Evolutionary conservation across 2,329 filamentous ascomycete genomes (phyloP).

Genomic region (Cercospora citrullina): DNA sequence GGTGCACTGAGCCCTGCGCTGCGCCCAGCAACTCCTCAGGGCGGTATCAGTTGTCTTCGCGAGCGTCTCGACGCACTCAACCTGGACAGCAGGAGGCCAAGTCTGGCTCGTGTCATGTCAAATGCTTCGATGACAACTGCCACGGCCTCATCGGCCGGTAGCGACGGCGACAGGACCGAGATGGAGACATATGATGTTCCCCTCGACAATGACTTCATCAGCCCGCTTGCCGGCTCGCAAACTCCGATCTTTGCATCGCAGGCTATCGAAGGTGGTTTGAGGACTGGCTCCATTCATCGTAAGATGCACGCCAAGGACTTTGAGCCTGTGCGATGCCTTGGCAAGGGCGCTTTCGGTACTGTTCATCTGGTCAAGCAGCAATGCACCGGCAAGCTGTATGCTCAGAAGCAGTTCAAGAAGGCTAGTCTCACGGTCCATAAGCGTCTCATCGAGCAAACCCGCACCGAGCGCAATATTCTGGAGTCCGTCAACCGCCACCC

Average conservation of each 20-base stretch:
- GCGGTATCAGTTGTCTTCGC: constrained; percentile 80
- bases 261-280: constrained; percentile 58
- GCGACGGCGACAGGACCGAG: constrained; percentile 69
- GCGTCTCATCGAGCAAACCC: constrained; percentile 93
- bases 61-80: constrained; percentile 77
- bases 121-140: constrained; percentile 51
- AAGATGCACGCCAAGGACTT: constrained; percentile 96
- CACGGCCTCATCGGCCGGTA: constrained; percentile 55
- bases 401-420: constrained; percentile 98
- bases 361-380: constrained; percentile 91
- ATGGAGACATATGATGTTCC: constrained; percentile 81
- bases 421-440: constrained; percentile 93
- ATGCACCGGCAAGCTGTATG: constrained; percentile 82
- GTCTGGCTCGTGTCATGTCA: constrained; percentile 42
- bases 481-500: constrained; percentile 96
- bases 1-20: constrained; percentile 51
- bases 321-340: constrained; percentile 83
- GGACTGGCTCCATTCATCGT: constrained; percentile 54
- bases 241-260: constrained; percentile 40
- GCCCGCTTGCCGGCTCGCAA: constrained; percentile 52
- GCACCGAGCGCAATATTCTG: constrained; percentile 90
- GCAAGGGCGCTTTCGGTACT: constrained; percentile 94
- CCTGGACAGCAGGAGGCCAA: constrained; percentile 60
- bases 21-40: constrained; percentile 52
- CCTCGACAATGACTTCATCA: constrained; percentile 82